Conservation (phyloP, 2,329 filamentous ascomycete genomes). For the Polytolypa hystricis region DNA sequence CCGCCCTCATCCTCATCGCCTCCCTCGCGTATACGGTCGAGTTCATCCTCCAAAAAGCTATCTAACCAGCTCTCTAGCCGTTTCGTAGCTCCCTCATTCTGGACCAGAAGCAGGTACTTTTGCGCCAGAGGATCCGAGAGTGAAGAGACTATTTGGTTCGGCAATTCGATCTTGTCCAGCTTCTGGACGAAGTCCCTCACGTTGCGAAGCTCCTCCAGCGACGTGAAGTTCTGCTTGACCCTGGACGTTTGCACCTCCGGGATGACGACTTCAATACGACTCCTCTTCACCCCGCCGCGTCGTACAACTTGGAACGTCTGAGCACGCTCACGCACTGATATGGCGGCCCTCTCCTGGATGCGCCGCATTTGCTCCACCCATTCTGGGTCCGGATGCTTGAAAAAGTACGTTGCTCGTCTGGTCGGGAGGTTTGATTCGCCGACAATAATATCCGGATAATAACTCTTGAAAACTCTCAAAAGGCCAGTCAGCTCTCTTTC, state of each 20-base stretch:
- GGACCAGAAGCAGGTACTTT: slow-evolving; percentile 58
- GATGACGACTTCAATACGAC: slow-evolving; percentile 42
- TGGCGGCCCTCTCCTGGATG: slow-evolving; percentile 48
- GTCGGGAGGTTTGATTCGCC: slow-evolving; percentile 47
- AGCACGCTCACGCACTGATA: slow-evolving; percentile 28
- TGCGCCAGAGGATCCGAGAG: slow-evolving; percentile 66
- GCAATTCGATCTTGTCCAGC: slow-evolving; percentile 67
- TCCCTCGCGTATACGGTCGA: slow-evolving; percentile 31
- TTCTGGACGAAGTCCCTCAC: slow-evolving; percentile 58
- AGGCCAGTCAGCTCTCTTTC: slow-evolving; percentile 65
- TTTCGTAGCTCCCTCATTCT: slow-evolving; percentile 40
- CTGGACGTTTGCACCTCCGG: slow-evolving; percentile 65
- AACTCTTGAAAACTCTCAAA: slow-evolving; percentile 76
- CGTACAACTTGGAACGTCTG: slow-evolving; percentile 55
- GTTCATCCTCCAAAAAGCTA: slow-evolving; percentile 27
- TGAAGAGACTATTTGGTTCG: slow-evolving; percentile 69
- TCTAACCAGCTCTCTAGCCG: slow-evolving; percentile 30
- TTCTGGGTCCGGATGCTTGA: slow-evolving; percentile 59
- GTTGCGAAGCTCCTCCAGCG: slow-evolving; percentile 67
- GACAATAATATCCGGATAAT: slow-evolving; percentile 79
- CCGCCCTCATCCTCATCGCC: slow-evolving; percentile 22
- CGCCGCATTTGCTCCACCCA: slow-evolving; percentile 60
- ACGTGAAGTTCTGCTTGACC: slow-evolving; percentile 47
- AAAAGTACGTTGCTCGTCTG: slow-evolving; percentile 23
- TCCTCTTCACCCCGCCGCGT: slow-evolving; percentile 39